Evolutionary conservation across 2,329 filamentous ascomycete species (phyloP).

Genomic region (Aspergillus bombycis): DNA sequence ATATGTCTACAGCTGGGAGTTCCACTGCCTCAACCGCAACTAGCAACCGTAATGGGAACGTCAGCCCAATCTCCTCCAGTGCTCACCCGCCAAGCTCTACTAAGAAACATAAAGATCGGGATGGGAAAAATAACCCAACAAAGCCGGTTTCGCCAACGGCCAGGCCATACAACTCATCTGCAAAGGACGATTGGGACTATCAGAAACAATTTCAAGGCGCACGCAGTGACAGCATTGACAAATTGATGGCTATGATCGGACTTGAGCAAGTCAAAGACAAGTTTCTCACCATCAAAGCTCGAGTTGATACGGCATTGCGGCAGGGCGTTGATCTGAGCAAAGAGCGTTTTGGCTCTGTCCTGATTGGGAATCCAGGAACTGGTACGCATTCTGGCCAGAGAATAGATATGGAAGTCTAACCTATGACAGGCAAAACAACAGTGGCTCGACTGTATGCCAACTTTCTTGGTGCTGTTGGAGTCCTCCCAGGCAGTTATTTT

Average conservation of each 20-base stretch:
- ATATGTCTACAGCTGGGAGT: neutral
- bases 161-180: slow-evolving; percentile 23
- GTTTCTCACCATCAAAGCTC: slow-evolving; percentile 65
- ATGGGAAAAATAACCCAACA: neutral
- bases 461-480: slow-evolving; percentile 65
- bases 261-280: slow-evolving; percentile 69
- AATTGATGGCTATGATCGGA: slow-evolving; percentile 71
- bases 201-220: slow-evolving; percentile 60
- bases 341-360: slow-evolving; percentile 64
- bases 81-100: neutral
- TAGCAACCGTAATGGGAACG: neutral
- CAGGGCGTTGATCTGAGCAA: slow-evolving; percentile 59
- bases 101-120: neutral
- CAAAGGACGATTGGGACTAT: slow-evolving; percentile 62
- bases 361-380: slow-evolving; percentile 77
- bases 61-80: neutral
- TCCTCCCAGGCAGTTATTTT: slow-evolving; percentile 63
- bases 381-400: slow-evolving; percentile 39
- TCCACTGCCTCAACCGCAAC: neutral
- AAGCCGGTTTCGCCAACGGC: neutral
- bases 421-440: slow-evolving; percentile 68
- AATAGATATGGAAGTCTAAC: neutral
- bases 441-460: slow-evolving; percentile 71
- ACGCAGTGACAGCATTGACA: slow-evolving; percentile 59
- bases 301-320: slow-evolving; percentile 62